Base-by-base conservation (phyloP, 73 alveolate species). In the Stentor roeselii region DNA sequence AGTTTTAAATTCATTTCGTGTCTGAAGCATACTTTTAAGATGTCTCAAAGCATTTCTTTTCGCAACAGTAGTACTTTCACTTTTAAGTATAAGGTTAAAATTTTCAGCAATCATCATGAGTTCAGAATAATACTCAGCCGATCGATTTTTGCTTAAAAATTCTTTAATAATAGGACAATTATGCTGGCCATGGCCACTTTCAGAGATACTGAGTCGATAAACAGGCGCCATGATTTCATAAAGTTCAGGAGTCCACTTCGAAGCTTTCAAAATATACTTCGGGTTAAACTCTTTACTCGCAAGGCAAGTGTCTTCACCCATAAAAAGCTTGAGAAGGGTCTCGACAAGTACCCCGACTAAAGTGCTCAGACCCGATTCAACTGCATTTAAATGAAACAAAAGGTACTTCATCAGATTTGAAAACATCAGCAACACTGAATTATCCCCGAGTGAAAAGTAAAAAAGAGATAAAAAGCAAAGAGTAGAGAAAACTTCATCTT, bases 261-360 rank as follows among this genome's bases (percentile, higher is more conserved):
- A 92, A 21, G 83, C 21, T 84, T 90, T 92, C 78, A 91, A 96
- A 30, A 93, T 75, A 67, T 89, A 88, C 84, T 94, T 96, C 41
- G 95, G 93, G 77, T 86, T 86, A 83, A 94, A 94, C n/a, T 87
- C 50, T 4, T 67, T 85, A 77, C 83, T 87, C 27, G 92, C 94
- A 83, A 94, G 89, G 75, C 90, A 92, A 59, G 88, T 86, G 78
- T 94, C 98, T 88, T 94, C 98, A 41, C 98, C 98, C 37, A 89
- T 89, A 83, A 87, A 94, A 83, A 91, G 75, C 84, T 90, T 92
- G 32, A 92, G 87, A 58, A 94, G 84, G 89, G 88, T 90, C 60
- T 92, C 87, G 67, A 94, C 76, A 35, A 94, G 89, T 75, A 91
- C 92, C 88, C 90, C 91, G 15, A 94, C 97, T 86, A 83, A 94